Evolutionary conservation across 2,329 filamentous ascomycete species (phyloP), one percentile per base, ranked within the genome.

Genomic region (Emergomyces africanus): DNA sequence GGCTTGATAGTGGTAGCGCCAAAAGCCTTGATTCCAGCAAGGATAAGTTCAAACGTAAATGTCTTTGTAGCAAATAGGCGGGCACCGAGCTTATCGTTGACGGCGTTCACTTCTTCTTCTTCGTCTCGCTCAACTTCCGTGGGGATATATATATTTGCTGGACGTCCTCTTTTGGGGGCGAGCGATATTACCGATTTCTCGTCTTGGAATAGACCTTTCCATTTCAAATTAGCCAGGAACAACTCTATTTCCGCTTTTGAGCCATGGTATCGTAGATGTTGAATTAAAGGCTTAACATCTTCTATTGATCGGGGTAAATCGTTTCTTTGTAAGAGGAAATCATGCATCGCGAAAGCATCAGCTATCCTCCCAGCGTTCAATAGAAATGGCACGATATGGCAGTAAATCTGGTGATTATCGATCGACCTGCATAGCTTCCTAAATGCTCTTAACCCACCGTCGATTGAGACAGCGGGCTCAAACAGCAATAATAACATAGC

Each of bases 21-120:
- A 57, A 95, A 81, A 66, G 87, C 83, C 59, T 81, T 78, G 20
- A 94, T 75, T 6, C 88, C 80, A 39, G 81, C 81, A 58, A 95
- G 83, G 30, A 89, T 83, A 64, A 86, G 81, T 59, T 91, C 84
- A 10, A 90, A 77, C 0, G 85, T 82, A 25, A 94, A 80, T 70
- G 88, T 87, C 60, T 79, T 85, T 1, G 85, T 87, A 10, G 90
- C 90, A 69, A 96, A 91, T 75, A 90, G 84, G 63, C 85, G 82
- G n/a, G 90, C 87, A 20, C 88, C 86, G 35, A 95, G 80, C 0
- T 77, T 73, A 69, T 94, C 89, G 66, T 82, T 86, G 62, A 84
- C 81, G 9, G 73, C 71, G 61, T 80, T 83, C 41, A 67, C 71
- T 23, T 66, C 61, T 1, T 50, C 44, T 50, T 46, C 23, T 42